A percentile compares a stretch with the other conserved stretches of the same genome.
Conservation (phyloP, 192 early-diverging fungal genomes). For the Gaertneriomyces semiglobifer region DNA sequence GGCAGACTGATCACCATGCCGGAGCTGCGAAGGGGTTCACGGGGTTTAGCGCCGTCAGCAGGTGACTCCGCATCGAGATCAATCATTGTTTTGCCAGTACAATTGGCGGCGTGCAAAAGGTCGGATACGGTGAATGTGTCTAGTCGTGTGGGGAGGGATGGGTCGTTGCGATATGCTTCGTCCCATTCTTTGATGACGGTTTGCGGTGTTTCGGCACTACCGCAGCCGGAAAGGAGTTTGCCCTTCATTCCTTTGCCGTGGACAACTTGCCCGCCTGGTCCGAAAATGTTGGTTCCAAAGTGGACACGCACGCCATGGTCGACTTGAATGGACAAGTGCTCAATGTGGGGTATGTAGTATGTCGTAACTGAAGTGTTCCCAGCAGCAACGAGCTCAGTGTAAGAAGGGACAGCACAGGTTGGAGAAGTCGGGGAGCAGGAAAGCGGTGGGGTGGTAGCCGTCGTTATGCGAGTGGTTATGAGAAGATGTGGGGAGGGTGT, state of each 20-base stretch:
- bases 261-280: neutral
- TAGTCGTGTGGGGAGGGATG: slow-evolving; percentile 11
- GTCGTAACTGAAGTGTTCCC: slow-evolving; percentile 13
- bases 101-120: slow-evolving; percentile 10
- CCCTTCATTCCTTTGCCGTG: slow-evolving; percentile 15
- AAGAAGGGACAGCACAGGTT: slow-evolving; percentile 9
- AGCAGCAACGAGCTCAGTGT: neutral
- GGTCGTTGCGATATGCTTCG: neutral
- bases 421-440: slow-evolving; percentile 14
- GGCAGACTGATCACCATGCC: slow-evolving; percentile 34
- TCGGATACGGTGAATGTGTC: slow-evolving; percentile 28
- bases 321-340: slow-evolving; percentile 26
- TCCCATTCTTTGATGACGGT: neutral
- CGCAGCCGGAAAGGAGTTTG: slow-evolving; percentile 1
- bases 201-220: neutral
- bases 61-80: slow-evolving; percentile 4
- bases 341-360: slow-evolving; percentile 38
- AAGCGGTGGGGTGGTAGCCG: slow-evolving; percentile 13
- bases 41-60: slow-evolving; percentile 20
- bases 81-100: neutral
- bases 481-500: slow-evolving; percentile 34
- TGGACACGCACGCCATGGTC: slow-evolving; percentile 29
- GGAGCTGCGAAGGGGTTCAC: slow-evolving; percentile 22
- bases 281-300: slow-evolving; percentile 1
- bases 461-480: slow-evolving; percentile 36